These are phyloP conservation scores for Periconia sp. DNA, from an alignment of 2,329 filamentous ascomycete genomes.

Conservation along the genomic window DNA sequence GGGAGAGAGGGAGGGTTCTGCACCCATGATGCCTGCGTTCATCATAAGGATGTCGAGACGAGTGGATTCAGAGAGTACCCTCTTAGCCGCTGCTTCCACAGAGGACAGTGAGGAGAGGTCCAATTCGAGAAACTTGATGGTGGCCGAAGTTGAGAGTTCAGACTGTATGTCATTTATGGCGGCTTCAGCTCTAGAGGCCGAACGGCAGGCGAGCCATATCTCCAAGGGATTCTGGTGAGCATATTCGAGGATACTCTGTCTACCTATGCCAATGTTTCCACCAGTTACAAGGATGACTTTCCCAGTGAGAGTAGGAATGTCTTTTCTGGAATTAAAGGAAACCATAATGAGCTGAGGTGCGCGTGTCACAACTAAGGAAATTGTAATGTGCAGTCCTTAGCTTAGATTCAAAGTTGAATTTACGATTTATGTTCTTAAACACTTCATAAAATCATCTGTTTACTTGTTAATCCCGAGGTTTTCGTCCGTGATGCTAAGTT, in stretches of 20 bases:
- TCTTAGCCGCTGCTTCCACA: conserved; percentile 1
- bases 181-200: conserved; percentile 2
- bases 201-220: conserved; percentile 6
- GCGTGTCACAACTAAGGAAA: too few species aligned
- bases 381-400: too few species aligned
- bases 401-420: too few species aligned
- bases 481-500: too few species aligned
- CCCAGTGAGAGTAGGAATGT: conserved; percentile 10
- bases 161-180: conserved; percentile 6
- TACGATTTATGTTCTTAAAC: too few species aligned
- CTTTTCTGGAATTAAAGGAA: conserved; percentile 2
- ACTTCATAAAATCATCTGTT: too few species aligned
- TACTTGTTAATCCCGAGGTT: too few species aligned
- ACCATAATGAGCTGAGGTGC: too few species aligned
- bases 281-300: conserved; percentile 13
- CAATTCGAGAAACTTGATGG: too few species aligned
- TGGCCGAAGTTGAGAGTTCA: too few species aligned
- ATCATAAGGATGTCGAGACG: conserved; percentile 44
- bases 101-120: conserved; percentile 9
- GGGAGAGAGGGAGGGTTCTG: conserved; percentile 28
- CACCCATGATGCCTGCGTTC: conserved; percentile 43
- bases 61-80: conserved; percentile 4
- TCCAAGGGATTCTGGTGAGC: too few species aligned
- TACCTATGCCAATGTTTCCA: conserved; percentile 8
- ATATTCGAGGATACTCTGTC: conserved; percentile 7